phyloP scores from a whole-genome alignment of 2,329 filamentous ascomycete genomes.

The Emericellopsis cladophorae region DNA sequence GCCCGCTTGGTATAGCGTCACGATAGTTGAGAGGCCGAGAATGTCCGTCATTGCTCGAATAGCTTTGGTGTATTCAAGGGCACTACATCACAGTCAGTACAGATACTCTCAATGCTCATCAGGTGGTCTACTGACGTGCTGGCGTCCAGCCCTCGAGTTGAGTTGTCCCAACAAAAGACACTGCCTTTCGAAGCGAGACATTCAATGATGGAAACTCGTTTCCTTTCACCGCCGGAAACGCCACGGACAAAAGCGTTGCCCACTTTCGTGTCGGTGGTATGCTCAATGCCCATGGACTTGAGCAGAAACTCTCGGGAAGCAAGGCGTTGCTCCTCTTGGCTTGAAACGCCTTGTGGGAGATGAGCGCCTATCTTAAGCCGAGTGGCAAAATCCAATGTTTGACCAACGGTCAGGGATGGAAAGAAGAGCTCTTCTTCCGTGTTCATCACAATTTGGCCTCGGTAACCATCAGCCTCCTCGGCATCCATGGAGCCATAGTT shows the following conservation, averaged over 20 bases:
- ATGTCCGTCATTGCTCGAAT: conserved; percentile 53
- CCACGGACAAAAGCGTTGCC: conserved; percentile 55
- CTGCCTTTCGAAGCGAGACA: conserved; percentile 43
- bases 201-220: conserved; percentile 58
- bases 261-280: conserved; percentile 52
- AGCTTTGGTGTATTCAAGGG: conserved; percentile 46
- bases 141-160: conserved; percentile 52
- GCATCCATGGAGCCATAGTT: conserved; percentile 38
- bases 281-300: conserved; percentile 33
- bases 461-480: conserved; percentile 33
- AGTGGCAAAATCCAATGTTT: conserved; percentile 60
- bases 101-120: conserved; percentile 12
- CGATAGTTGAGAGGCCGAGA: conserved; percentile 44
- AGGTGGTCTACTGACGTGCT: conserved; percentile 25
- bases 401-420: conserved; percentile 55
- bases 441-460: conserved; percentile 53
- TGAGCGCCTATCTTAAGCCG: conserved; percentile 41
- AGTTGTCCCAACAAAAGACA: conserved; percentile 57
- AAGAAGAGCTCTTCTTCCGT: conserved; percentile 56
- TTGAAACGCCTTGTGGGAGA: conserved; percentile 27
- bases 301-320: conserved; percentile 42
- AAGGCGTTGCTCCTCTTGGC: conserved; percentile 29
- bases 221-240: conserved; percentile 56
- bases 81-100: conserved; percentile 10
- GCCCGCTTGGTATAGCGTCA: conserved; percentile 57